Evolutionary conservation across 2,329 filamentous ascomycete genomes (phyloP).

Genomic region (Madurella mycetomatis): DNA sequence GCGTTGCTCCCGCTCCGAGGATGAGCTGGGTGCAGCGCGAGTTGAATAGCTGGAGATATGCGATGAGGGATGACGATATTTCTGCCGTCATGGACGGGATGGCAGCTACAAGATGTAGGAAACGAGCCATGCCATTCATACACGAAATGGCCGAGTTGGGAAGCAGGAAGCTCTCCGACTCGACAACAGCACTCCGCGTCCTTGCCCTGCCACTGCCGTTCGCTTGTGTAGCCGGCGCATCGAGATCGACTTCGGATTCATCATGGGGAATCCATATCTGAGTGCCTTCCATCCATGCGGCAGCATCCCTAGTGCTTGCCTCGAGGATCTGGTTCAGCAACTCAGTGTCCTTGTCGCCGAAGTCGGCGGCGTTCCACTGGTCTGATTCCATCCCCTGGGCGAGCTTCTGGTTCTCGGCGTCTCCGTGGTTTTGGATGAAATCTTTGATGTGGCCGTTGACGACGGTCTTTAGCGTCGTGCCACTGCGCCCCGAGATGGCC

Average conservation of each 20-base stretch:
- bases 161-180: slow-evolving; percentile 79
- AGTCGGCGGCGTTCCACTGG: slow-evolving; percentile 74
- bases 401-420: slow-evolving; percentile 68
- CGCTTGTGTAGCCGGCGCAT: slow-evolving; percentile 22
- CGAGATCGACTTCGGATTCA: slow-evolving; percentile 24
- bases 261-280: slow-evolving; percentile 54
- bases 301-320: slow-evolving; percentile 66
- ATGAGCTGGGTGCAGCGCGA: slow-evolving; percentile 95
- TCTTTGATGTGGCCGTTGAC: slow-evolving; percentile 79
- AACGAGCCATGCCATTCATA: slow-evolving; percentile 74
- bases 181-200: slow-evolving; percentile 68
- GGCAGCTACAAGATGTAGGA: slow-evolving; percentile 74
- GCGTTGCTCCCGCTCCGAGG: slow-evolving; percentile 85
- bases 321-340: slow-evolving; percentile 62
- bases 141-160: slow-evolving; percentile 79
- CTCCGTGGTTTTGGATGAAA: slow-evolving; percentile 68
- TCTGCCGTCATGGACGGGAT: slow-evolving; percentile 88
- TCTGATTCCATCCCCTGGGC: slow-evolving; percentile 75
- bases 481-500: slow-evolving; percentile 73
- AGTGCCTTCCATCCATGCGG: slow-evolving; percentile 59
- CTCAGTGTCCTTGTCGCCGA: slow-evolving; percentile 56
- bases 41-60: slow-evolving; percentile 91
- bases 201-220: slow-evolving; percentile 58
- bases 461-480: slow-evolving; percentile 69
- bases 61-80: slow-evolving; percentile 71